phyloP scores from a whole-genome alignment of 1,284 basidiomycete species.

The Mrakiaceae sp. region DNA sequence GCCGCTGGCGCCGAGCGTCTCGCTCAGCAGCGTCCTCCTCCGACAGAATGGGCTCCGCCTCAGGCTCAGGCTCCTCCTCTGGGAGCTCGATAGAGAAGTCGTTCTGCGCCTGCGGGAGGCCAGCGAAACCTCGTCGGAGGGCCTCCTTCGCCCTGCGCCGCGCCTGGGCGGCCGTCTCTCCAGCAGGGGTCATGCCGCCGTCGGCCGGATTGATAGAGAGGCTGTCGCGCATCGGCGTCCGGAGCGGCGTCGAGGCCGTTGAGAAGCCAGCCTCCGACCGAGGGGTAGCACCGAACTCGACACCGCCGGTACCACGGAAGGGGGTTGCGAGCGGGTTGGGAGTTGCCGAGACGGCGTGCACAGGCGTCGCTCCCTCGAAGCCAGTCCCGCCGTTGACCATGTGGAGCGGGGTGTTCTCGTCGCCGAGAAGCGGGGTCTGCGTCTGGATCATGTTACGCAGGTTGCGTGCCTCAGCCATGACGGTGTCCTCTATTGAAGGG shows the following conservation, averaged over 20 bases:
- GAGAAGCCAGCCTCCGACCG: slow-evolving; percentile 37
- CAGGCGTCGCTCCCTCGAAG: slow-evolving; percentile 81
- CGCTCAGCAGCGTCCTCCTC: slow-evolving; percentile 89
- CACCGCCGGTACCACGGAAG: slow-evolving; percentile 38
- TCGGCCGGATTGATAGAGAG: slow-evolving; percentile 68
- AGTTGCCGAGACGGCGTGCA: slow-evolving; percentile 75
- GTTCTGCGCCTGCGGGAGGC: slow-evolving; percentile 85
- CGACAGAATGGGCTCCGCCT: slow-evolving; percentile 36
- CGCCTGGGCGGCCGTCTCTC: slow-evolving; percentile 64
- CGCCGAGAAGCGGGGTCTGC: slow-evolving; percentile 91
- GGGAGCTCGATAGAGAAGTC: slow-evolving; percentile 93
- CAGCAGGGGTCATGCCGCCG: slow-evolving; percentile 45
- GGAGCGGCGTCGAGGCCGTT: slow-evolving; percentile 59
- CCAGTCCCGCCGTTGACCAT: slow-evolving; percentile 63
- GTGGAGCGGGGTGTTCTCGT: slow-evolving; percentile 89
- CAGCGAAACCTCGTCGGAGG: slow-evolving; percentile 68
- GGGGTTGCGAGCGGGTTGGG: slow-evolving; percentile 93
- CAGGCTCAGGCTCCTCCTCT: slow-evolving; percentile 49
- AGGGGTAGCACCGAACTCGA: slow-evolving; percentile 48
- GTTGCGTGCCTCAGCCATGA: slow-evolving; percentile 90
- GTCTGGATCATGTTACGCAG: slow-evolving; percentile 80
- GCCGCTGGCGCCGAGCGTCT: slow-evolving; percentile 61
- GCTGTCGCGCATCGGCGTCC: slow-evolving; percentile 84
- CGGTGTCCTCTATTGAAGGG: slow-evolving; percentile 59
- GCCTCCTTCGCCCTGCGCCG: slow-evolving; percentile 50